Conservation (phyloP, 2,329 filamentous ascomycete species). For the Ophiocordyceps australis region DNA sequence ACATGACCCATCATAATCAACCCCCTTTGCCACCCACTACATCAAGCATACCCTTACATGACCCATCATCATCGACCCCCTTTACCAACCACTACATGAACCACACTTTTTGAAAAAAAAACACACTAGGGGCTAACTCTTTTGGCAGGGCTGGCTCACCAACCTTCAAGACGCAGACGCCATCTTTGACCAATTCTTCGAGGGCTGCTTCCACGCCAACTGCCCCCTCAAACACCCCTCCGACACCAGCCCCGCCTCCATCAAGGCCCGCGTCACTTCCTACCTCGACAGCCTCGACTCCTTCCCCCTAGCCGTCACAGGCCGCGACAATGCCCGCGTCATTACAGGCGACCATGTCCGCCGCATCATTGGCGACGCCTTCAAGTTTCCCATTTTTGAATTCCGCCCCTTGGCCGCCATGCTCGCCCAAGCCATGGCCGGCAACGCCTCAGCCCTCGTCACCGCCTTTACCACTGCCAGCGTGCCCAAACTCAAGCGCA, state of each 20-base stretch:
- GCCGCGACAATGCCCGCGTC: slow-evolving; percentile 5
- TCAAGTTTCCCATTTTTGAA: slow-evolving; percentile 12
- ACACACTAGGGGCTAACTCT: neutral
- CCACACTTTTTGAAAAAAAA: too few relatives aligned
- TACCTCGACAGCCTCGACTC: slow-evolving; percentile 12
- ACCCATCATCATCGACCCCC: too few relatives aligned
- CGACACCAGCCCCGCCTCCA: slow-evolving; percentile 10
- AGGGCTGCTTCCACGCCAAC: slow-evolving; percentile 15
- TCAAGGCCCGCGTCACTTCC: slow-evolving; percentile 12
- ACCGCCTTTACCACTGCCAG: neutral
- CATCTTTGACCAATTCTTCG: slow-evolving; percentile 14
- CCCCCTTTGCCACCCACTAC: too few relatives aligned
- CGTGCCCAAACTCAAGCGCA: too few relatives aligned
- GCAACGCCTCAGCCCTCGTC: slow-evolving; percentile 3
- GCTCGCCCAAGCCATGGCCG: slow-evolving; percentile 6
- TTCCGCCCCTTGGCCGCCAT: slow-evolving; percentile 4
- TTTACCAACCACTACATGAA: too few relatives aligned
- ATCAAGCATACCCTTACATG: too few relatives aligned
- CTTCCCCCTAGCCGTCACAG: slow-evolving; percentile 8
- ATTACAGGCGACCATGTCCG: slow-evolving; percentile 14
- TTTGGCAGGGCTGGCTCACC: slow-evolving; percentile 12
- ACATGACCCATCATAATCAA: too few relatives aligned
- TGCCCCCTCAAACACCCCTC: slow-evolving; percentile 11
- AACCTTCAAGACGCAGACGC: slow-evolving; percentile 19
- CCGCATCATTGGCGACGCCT: slow-evolving; percentile 6